These are phyloP conservation scores for Polysphondylium violaceum DNA, from an alignment of 78 protist species.

Conservation along the genomic window DNA sequence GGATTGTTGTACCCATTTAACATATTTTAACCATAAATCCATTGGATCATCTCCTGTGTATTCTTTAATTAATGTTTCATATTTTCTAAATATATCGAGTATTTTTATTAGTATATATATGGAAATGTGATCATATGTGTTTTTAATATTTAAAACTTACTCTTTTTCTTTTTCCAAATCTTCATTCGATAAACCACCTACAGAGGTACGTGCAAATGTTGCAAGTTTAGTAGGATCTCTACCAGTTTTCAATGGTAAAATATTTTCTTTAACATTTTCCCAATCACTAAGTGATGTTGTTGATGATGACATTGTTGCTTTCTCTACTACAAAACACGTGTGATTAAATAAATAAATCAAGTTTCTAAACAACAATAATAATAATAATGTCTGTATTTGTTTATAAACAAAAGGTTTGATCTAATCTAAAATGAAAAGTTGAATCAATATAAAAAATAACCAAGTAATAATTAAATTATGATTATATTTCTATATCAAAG, in stretches of 20 bases:
- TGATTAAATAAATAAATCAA: no score
- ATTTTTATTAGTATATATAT: background rate
- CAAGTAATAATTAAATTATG: no score
- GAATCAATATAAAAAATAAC: no score
- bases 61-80: constrained; percentile 55
- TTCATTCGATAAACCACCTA: background rate
- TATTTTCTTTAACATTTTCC: constrained; percentile 80
- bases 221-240: constrained; percentile 81
- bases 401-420: no score
- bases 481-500: no score
- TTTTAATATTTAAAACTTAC: constrained; percentile 3
- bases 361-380: no score
- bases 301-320: no score
- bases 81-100: constrained; percentile 17
- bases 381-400: no score
- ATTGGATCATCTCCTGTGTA: constrained; percentile 79
- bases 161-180: constrained; percentile 55
- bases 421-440: no score
- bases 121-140: background rate
- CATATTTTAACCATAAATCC: constrained; percentile 65
- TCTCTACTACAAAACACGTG: no score
- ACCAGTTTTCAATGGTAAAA: constrained; percentile 72
- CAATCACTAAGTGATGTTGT: constrained; percentile 69
- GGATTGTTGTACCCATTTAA: constrained; percentile 79
- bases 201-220: background rate